Base-by-base conservation (phyloP, 164 flowering plant genomes). In the Nelumbo lutea region DNA sequence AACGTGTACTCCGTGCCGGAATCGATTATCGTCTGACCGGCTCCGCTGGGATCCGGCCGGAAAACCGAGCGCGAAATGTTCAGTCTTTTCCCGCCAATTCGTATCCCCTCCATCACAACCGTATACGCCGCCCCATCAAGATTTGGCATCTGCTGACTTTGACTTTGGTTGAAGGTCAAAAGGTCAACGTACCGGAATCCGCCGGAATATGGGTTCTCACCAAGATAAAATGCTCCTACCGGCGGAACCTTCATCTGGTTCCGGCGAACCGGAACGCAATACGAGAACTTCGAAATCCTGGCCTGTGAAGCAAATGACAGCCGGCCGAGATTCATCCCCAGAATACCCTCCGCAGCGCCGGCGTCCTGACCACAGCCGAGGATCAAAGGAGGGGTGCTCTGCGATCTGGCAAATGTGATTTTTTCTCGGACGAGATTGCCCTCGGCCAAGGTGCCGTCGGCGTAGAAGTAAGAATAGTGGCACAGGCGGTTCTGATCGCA, bases 381-480 rank as follows among this genome's bases (percentile, higher is more conserved):
- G 64, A 81, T 79, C 71, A 88, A 38, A 41, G 90, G 89, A 72
- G 85, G 88, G 77, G 93, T 79, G 58, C 59, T 69, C 42, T 71
- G 80, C 78, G 87, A 70, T 64, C 40, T 51, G 0, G 88, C 79
- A 4, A 84, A 76, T 0, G 84, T 62, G 58, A 88, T 62, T 59
- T 80, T 87, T 48, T 90, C 96, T 11, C 82, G 70, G 82, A 86
- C 89, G 63, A 90, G 85, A 78, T 85, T 86, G 69, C 96, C 96
- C 85, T 88, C 91, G 14, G 93, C 91, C 1, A 78, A 62, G 5
- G 93, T 88, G 1, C 93, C 93, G 70, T 90, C 96, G 5, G 93
- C 96, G 67, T 90, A 90, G 87, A 87, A 88, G 79, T 86, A 87
- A 6, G 91, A 87, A 79, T 88, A 90, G 74, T 84, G 93, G 79